Conservation (phyloP, 306 rosid genomes). For the Medicago truncatula region DNA sequence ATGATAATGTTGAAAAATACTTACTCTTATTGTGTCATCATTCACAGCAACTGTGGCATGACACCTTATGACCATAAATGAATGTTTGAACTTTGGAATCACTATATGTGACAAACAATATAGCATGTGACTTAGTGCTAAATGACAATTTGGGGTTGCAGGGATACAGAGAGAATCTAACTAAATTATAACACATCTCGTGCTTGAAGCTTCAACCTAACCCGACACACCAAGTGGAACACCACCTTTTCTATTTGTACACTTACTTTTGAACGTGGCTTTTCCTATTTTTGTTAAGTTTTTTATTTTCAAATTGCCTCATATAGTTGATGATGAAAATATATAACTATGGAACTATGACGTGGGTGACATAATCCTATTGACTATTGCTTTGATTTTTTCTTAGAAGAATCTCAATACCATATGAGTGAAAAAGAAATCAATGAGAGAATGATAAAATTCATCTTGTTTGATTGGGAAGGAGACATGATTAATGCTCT, state of each 20-base stretch:
- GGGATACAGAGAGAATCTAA: slow-evolving; percentile 15
- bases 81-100: slow-evolving; percentile 25
- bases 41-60: neutral
- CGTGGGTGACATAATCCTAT: neutral
- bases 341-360: neutral
- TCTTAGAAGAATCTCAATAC: neutral
- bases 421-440: neutral
- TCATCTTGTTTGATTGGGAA: slow-evolving; percentile 9
- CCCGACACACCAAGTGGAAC: slow-evolving; percentile 38
- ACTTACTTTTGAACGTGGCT: slow-evolving; percentile 23
- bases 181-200: slow-evolving; percentile 6
- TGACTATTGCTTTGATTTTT: neutral
- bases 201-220: slow-evolving; percentile 42
- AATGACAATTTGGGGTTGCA: slow-evolving; percentile 42
- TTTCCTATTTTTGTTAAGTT: neutral
- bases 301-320: neutral
- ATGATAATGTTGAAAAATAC: neutral
- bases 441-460: neutral
- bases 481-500: neutral
- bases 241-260: slow-evolving; percentile 24
- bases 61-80: slow-evolving; percentile 31
- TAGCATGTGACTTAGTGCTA: slow-evolving; percentile 43
- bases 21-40: neutral
- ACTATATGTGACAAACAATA: neutral
- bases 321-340: neutral